A percentile compares a stretch with the other conserved stretches of the same genome.
phyloP scores from a whole-genome alignment of 2,329 filamentous ascomycete species.

The Pseudomassariella vexata region DNA sequence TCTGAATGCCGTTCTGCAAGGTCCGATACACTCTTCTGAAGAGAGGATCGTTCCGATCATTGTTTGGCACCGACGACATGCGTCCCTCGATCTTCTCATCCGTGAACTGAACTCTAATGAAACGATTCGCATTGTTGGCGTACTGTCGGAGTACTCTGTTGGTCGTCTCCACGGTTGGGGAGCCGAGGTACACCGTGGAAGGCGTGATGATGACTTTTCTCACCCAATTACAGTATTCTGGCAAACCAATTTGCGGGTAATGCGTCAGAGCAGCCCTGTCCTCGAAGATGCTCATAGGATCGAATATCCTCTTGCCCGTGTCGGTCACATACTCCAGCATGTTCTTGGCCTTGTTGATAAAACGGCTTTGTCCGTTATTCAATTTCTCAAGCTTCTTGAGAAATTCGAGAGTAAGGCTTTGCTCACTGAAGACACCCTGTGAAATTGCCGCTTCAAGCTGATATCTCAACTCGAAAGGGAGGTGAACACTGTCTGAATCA shows the following conservation, averaged over 20 bases:
- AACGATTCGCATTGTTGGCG: constrained; percentile 63
- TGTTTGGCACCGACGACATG: constrained; percentile 49
- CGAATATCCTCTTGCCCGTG: constrained; percentile 51
- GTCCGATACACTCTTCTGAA: constrained; percentile 69
- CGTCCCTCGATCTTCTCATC: constrained; percentile 66
- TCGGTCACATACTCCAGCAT: constrained; percentile 72
- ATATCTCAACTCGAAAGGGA: constrained; percentile 73
- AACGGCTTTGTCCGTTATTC: constrained; percentile 21
- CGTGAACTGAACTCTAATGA: constrained; percentile 82
- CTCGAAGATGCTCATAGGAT: constrained; percentile 69
- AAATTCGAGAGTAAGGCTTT: constrained; percentile 65
- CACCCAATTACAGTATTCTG: constrained; percentile 67
- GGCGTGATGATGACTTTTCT: constrained; percentile 79
- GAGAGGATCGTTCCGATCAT: constrained; percentile 58
- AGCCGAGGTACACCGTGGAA: constrained; percentile 71
- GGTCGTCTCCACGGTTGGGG: constrained; percentile 76
- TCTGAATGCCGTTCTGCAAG: constrained; percentile 70
- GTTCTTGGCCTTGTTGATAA: constrained; percentile 47
- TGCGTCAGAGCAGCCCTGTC: constrained; percentile 43
- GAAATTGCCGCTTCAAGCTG: constrained; percentile 94
- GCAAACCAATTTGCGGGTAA: constrained; percentile 46
- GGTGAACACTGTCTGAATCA: constrained; percentile 30
- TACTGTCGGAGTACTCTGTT: constrained; percentile 81
- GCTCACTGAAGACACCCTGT: constrained; percentile 68
- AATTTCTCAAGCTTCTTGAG: constrained; percentile 52